phyloP scores from a whole-genome alignment of 176 grass and related monocot genomes.

The Eleusine coracana region DNA sequence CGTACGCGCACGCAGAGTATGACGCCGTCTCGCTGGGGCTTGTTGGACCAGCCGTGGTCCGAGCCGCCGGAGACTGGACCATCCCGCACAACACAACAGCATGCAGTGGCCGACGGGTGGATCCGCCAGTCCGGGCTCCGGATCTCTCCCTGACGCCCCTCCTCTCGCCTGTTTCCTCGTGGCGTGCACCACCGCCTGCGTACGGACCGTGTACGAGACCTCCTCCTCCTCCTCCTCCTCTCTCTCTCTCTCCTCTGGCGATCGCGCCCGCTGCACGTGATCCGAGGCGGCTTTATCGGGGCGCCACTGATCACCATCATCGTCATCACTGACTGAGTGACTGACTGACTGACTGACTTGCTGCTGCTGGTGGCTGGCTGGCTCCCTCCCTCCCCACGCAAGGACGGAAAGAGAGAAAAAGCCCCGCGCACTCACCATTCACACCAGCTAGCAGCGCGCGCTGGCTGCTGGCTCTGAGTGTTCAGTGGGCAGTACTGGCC shows the following conservation, averaged over 20 bases:
- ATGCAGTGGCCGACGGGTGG: not conserved
- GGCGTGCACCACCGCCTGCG: not conserved
- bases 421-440: too few relatives aligned
- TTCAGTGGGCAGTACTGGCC: not conserved
- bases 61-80: not conserved
- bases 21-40: too few relatives aligned
- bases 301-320: not conserved
- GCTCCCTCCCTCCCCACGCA: too few relatives aligned
- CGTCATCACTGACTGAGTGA: not conserved
- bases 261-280: constrained; percentile 38
- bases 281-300: constrained; percentile 34
- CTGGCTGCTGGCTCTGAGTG: not conserved
- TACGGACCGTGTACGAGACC: not conserved
- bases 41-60: not conserved
- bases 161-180: not conserved
- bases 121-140: not conserved
- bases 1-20: too few relatives aligned
- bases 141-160: not conserved
- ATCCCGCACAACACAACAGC: not conserved
- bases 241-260: not conserved
- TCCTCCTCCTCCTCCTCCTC: too few relatives aligned
- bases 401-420: too few relatives aligned
- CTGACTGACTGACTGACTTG: not conserved
- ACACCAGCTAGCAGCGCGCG: too few relatives aligned
- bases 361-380: too few relatives aligned